phyloP scores from a whole-genome alignment of 2,329 filamentous ascomycete genomes.

The Cladophialophora immunda region DNA sequence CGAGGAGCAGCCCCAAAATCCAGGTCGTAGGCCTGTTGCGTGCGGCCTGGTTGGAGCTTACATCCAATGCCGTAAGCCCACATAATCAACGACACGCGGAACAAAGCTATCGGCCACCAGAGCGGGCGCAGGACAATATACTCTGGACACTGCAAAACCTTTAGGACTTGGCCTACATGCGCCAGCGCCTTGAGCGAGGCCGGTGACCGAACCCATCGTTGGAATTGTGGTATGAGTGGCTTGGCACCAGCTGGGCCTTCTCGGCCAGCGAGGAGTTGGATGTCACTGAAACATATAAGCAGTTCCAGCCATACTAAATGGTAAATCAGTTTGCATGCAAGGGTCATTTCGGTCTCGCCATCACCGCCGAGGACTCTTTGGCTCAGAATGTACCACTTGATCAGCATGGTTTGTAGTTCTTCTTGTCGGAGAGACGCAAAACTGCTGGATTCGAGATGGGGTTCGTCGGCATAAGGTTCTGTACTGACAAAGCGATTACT shows the following conservation, averaged over 20 bases:
- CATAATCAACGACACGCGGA: neutral
- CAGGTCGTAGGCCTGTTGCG: neutral
- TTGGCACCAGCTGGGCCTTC: neutral
- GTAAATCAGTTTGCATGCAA: slow-evolving; percentile 6
- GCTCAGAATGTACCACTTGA: slow-evolving; percentile 11
- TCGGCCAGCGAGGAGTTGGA: slow-evolving; percentile 8
- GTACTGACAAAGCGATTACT: neutral
- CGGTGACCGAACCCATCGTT: neutral
- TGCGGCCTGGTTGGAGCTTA: neutral
- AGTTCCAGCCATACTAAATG: slow-evolving; percentile 12
- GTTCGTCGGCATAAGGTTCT: neutral
- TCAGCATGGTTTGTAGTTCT: slow-evolving; percentile 9
- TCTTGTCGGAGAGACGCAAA: slow-evolving; percentile 7
- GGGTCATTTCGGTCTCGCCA: neutral
- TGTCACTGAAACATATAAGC: slow-evolving; percentile 8
- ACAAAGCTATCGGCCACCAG: slow-evolving; percentile 1
- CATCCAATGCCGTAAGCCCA: slow-evolving; percentile 1
- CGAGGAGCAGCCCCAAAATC: neutral
- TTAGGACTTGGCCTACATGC: slow-evolving; percentile 2
- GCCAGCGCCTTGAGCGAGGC: neutral
- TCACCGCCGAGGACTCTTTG: neutral
- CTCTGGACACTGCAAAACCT: neutral
- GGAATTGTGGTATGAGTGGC: neutral
- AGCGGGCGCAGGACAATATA: neutral
- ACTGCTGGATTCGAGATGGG: slow-evolving; percentile 1